These are phyloP conservation scores for Starmerella stellata DNA, from an alignment of 805 yeast species.

Conservation along the genomic window DNA sequence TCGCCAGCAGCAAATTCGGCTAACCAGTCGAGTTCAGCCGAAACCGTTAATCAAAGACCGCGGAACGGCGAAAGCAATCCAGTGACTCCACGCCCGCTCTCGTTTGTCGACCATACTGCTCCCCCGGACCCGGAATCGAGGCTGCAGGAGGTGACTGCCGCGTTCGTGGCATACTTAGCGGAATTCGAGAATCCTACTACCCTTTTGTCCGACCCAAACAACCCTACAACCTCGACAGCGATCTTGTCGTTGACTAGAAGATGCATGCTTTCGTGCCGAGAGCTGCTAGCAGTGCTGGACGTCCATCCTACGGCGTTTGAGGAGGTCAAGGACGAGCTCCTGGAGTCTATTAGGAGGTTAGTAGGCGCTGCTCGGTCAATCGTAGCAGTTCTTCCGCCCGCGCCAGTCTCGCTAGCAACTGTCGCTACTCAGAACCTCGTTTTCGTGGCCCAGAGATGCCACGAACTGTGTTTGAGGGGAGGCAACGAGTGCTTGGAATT, in stretches of 20 bases:
- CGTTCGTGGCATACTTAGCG: slow-evolving; percentile 22
- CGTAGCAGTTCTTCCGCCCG: slow-evolving; percentile 19
- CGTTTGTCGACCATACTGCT: slow-evolving; percentile 10
- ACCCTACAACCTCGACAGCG: slow-evolving; percentile 16
- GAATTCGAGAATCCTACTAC: slow-evolving; percentile 20
- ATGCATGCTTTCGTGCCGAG: slow-evolving; percentile 26
- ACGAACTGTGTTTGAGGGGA: slow-evolving; percentile 15
- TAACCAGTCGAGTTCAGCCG: neutral
- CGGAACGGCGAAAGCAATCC: neutral
- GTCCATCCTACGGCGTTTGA: slow-evolving; percentile 19
- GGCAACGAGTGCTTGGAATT: slow-evolving; percentile 12
- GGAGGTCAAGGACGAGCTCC: slow-evolving; percentile 22
- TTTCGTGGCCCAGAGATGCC: slow-evolving; percentile 21
- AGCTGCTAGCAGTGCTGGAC: slow-evolving; percentile 24
- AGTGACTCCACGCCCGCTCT: slow-evolving; percentile 6
- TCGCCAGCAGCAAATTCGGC: neutral
- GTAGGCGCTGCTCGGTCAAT: slow-evolving; percentile 25
- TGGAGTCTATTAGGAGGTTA: slow-evolving; percentile 21
- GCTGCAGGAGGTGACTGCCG: slow-evolving; percentile 23
- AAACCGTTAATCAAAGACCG: neutral
- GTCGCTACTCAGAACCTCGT: slow-evolving; percentile 18
- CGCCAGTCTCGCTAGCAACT: slow-evolving; percentile 10
- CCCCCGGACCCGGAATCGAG: slow-evolving; percentile 20
- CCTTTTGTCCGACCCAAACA: slow-evolving; percentile 18
- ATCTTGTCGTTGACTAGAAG: slow-evolving; percentile 24